Evolutionary conservation across 257 asterid species (phyloP).

Genomic region (Parsonsia alboflavescens): DNA sequence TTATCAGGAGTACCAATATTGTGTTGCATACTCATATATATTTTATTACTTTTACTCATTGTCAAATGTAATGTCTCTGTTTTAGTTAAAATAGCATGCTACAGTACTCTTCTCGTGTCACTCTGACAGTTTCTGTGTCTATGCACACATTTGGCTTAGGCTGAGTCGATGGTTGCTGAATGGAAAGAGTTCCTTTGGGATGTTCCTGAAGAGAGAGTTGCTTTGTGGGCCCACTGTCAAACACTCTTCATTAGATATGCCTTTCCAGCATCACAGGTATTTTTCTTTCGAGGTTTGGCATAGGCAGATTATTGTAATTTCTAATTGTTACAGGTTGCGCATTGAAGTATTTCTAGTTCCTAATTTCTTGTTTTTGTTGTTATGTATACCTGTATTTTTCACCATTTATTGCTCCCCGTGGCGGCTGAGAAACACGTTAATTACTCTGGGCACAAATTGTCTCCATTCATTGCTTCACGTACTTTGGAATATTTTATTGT

Average conservation of each 20-base stretch:
- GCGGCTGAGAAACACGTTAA: background rate
- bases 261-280: slow-evolving; percentile 84
- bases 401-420: background rate
- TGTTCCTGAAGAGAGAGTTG: slow-evolving; percentile 95
- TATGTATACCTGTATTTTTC: background rate
- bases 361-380: background rate
- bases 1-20: background rate
- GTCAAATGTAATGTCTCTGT: background rate
- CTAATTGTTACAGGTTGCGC: background rate
- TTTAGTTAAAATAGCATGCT: background rate
- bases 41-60: background rate
- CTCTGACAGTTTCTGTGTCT: slow-evolving; percentile 18
- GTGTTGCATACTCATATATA: background rate
- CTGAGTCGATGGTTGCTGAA: slow-evolving; percentile 97
- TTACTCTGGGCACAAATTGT: slow-evolving; percentile 8
- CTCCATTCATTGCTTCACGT: slow-evolving; percentile 21
- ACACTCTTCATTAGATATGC: slow-evolving; percentile 81
- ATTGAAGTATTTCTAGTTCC: background rate
- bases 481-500: slow-evolving; percentile 4
- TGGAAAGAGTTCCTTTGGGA: slow-evolving; percentile 99
- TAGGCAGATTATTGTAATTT: background rate
- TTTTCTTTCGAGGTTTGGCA: background rate
- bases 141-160: slow-evolving; percentile 46
- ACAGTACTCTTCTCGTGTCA: background rate
- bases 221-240: slow-evolving; percentile 98